Base-by-base conservation (phyloP, 2,329 filamentous ascomycete genomes). In the Lachnellula willkommii region DNA sequence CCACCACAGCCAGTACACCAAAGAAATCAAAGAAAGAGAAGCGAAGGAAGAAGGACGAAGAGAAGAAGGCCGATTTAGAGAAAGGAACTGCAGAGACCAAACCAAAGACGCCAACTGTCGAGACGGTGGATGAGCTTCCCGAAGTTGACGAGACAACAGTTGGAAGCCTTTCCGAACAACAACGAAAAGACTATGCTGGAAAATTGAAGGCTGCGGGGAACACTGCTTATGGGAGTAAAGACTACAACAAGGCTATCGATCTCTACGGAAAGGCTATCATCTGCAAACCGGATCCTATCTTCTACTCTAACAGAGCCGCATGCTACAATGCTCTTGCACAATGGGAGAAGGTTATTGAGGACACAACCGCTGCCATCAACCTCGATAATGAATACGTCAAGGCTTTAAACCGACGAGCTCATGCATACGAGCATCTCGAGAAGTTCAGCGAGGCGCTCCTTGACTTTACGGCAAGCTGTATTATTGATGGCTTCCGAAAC, bases 391-490 rank as follows among this genome's bases (percentile, higher is more conserved):
- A 95, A 76, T 99, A 99, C 73, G 86, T 99, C 74, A 97, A 99
- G 80, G 94, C 94, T 36, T 80, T 99, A 66, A 99, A 99, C 81
- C 88, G 94, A 69, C 85, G 94, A 67, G 94, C 94, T 54, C 95
- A 95, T 70, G 94, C 94, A 56, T 99, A 97, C 74, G 94, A 99
- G 76, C 89, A 96, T 72, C 83, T 94, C 46, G 87, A 87, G 67
- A 88, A 87, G 74, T 96, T 88, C 78, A 94, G 91, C 72, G 93
- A 97, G 71, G 93, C 94, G 47, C 85, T 99, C 8, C 83, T 99
- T 61, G 94, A 99, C 76, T 97, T 95, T 77, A 99, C 94, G 8
- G 94, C 94, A 56, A 96, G 93, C 76, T 99, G 94, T 77, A 99
- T 99, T 73, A 96, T 99, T 71, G 94, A 99, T 72, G 89, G 89